phyloP scores from a whole-genome alignment of 306 rosid species.

The Delonix regia region DNA sequence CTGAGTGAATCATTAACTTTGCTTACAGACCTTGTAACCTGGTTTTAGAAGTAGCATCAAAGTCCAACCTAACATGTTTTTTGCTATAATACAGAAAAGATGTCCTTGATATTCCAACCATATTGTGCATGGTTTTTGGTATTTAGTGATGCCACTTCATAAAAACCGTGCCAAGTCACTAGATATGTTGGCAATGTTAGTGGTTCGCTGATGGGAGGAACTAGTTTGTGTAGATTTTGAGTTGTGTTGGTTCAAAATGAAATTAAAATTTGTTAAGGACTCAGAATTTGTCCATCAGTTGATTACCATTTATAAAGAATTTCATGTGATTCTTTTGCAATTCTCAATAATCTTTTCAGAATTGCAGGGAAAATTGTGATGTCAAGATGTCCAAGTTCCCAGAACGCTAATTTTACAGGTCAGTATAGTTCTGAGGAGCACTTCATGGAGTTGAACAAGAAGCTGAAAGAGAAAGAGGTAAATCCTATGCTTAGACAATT shows the following conservation, averaged over 20 bases:
- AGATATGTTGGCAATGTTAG: neutral
- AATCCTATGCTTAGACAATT: neutral
- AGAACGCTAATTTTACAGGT: constrained; percentile 65
- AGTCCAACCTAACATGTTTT: too few relatives aligned
- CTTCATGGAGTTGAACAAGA: constrained; percentile 50
- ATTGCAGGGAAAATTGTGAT: constrained; percentile 58
- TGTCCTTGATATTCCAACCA: too few relatives aligned
- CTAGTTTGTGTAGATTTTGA: neutral
- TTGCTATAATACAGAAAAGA: too few relatives aligned
- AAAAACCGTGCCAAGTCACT: too few relatives aligned
- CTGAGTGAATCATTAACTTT: too few relatives aligned
- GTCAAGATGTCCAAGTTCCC: constrained; percentile 60
- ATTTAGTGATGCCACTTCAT: neutral
- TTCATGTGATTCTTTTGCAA: neutral
- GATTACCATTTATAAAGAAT: neutral
- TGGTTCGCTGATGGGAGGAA: neutral
- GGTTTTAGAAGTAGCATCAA: too few relatives aligned
- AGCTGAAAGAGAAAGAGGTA: constrained; percentile 68
- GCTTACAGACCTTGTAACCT: too few relatives aligned
- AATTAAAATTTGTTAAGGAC: neutral
- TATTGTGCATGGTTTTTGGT: too few relatives aligned
- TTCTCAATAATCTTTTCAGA: neutral
- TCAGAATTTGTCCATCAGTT: neutral
- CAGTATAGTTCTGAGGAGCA: constrained; percentile 63
- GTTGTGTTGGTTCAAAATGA: neutral